phyloP scores from a whole-genome alignment of 768 basidiomycete species.

The Naganishia vishniacii region DNA sequence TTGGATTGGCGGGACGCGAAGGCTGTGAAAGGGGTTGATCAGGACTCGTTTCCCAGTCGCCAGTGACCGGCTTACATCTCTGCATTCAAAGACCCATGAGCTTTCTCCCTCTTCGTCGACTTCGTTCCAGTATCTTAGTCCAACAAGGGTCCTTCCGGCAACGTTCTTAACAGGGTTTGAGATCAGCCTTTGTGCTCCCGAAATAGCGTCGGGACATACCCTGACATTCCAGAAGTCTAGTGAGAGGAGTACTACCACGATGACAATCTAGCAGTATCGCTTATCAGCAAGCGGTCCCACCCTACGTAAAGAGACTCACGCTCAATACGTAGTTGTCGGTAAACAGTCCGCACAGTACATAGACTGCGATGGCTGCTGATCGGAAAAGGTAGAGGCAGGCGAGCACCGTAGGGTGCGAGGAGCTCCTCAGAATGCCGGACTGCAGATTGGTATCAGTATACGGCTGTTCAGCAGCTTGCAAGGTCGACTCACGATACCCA shows the following conservation, averaged over 20 bases:
- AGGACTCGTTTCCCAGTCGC: neutral
- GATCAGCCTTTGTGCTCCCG: no score
- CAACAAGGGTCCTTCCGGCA: slow-evolving; percentile 84
- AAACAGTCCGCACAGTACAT: slow-evolving; percentile 81
- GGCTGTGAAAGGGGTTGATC: slow-evolving; percentile 55
- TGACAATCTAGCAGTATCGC: slow-evolving; percentile 61
- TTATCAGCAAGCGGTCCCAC: neutral
- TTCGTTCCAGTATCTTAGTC: slow-evolving; percentile 96
- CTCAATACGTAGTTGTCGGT: slow-evolving; percentile 88
- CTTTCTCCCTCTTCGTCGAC: slow-evolving; percentile 93
- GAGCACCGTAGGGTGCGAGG: slow-evolving; percentile 61
- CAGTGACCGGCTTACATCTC: slow-evolving; percentile 63
- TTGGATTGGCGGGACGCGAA: slow-evolving; percentile 75
- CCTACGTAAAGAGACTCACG: slow-evolving; percentile 53
- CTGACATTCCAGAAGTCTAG: slow-evolving; percentile 99
- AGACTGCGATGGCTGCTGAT: slow-evolving; percentile 77
- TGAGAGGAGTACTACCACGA: slow-evolving; percentile 85
- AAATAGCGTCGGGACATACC: slow-evolving; percentile 52
- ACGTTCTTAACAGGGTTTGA: slow-evolving; percentile 80
- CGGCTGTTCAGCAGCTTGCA: slow-evolving; percentile 6
- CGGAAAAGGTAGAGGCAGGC: slow-evolving; percentile 86
- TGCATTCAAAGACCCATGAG: slow-evolving; percentile 96
- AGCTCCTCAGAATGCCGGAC: slow-evolving; percentile 40
- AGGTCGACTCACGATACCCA: slow-evolving; percentile 55
- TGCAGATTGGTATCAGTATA: slow-evolving; percentile 31